phyloP scores from a whole-genome alignment of 2,329 filamentous ascomycete species.

The Diaporthe destruens region DNA sequence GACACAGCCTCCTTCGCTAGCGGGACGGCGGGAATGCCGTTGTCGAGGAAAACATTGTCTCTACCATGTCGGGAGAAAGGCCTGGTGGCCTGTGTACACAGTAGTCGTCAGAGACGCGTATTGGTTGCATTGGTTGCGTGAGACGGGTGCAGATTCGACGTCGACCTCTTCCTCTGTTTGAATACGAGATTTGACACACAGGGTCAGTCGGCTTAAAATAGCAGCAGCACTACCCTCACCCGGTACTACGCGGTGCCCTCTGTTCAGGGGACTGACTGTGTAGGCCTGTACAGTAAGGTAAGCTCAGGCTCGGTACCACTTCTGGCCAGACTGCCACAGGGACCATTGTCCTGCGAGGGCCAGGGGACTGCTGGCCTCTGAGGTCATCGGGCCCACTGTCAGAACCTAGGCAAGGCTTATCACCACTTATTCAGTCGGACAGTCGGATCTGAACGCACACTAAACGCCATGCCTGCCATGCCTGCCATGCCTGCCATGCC shows the following conservation, averaged over 20 bases:
- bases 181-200: constrained; percentile 26
- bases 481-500: not conserved
- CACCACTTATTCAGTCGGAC: constrained; percentile 13
- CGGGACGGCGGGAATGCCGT: constrained; percentile 30
- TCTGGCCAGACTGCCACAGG: not conserved
- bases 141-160: not conserved
- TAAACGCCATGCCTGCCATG: constrained; percentile 14
- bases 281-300: not conserved
- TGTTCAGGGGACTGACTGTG: no score
- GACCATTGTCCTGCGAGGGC: not conserved
- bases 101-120: not conserved
- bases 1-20: constrained; percentile 23
- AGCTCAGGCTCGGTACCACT: not conserved
- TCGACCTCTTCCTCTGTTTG: constrained; percentile 6
- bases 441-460: constrained; percentile 7
- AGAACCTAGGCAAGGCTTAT: constrained; percentile 24
- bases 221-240: constrained; percentile 7
- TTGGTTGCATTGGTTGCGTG: not conserved
- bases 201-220: constrained; percentile 23
- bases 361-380: constrained; percentile 31
- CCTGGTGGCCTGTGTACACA: not conserved
- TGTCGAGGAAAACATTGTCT: not conserved
- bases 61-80: not conserved
- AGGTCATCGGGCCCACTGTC: constrained; percentile 30
- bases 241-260: not conserved